A percentile compares a stretch with the other conserved stretches of the same genome.
phyloP scores from a whole-genome alignment of 305 asterid genomes.

The Ajuga reptans region DNA sequence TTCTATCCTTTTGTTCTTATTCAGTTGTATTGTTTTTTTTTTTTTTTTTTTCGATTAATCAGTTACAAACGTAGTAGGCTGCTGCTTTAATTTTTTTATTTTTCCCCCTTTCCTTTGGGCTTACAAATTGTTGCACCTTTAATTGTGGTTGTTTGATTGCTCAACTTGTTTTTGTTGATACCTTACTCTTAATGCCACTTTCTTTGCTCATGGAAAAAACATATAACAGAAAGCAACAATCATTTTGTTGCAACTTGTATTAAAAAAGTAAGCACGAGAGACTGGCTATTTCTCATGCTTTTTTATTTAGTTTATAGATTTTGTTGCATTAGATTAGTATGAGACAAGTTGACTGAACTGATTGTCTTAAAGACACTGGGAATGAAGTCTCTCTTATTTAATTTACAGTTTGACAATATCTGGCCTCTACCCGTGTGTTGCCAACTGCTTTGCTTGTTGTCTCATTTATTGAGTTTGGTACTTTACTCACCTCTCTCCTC shows the following conservation, averaged over 20 bases:
- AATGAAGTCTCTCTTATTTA: slow-evolving; percentile 17
- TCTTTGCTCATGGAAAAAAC: slow-evolving; percentile 13
- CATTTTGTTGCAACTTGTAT: not conserved
- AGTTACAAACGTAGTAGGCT: too few species aligned
- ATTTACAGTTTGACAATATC: slow-evolving; percentile 22
- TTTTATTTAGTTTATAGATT: slow-evolving; percentile 7
- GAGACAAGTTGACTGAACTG: slow-evolving; percentile 23
- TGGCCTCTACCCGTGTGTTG: slow-evolving; percentile 42
- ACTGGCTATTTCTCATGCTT: slow-evolving; percentile 18
- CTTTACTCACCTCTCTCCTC: slow-evolving; percentile 27
- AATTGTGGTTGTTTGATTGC: slow-evolving; percentile 22
- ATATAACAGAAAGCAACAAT: not conserved
- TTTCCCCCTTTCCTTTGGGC: not conserved
- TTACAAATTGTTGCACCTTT: not conserved
- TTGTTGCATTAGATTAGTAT: not conserved
- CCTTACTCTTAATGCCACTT: slow-evolving; percentile 40
- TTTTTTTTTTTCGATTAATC: too few species aligned
- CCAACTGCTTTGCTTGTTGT: slow-evolving; percentile 47
- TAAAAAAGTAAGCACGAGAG: not conserved
- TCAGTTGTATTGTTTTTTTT: not conserved
- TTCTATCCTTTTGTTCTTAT: slow-evolving; percentile 21
- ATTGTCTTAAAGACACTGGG: slow-evolving; percentile 30
- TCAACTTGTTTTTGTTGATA: slow-evolving; percentile 28
- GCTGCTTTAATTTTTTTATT: too few species aligned
- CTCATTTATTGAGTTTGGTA: slow-evolving; percentile 35